A percentile compares a stretch with the other conserved stretches of the same genome.
Evolutionary conservation across 331 rosid genomes (phyloP).

Genomic region (Malus hybrid): DNA sequence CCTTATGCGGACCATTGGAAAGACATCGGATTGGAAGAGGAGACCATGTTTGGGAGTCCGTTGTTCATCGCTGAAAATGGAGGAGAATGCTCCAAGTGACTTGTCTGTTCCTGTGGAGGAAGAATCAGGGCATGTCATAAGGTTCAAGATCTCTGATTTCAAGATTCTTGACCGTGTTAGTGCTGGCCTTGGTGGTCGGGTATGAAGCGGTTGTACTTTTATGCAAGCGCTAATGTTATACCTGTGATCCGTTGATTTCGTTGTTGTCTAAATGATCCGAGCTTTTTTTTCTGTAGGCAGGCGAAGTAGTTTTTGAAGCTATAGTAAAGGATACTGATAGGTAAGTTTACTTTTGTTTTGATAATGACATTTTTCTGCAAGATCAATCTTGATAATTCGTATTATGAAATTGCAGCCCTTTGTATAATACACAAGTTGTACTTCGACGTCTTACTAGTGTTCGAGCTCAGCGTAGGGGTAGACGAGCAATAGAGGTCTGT

Average conservation of each 20-base stretch:
- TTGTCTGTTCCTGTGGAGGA: constrained; percentile 49
- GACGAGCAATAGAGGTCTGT: constrained; percentile 82
- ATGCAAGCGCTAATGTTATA: not conserved
- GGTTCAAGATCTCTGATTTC: constrained; percentile 79
- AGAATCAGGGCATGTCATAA: constrained; percentile 67
- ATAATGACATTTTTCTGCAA: constrained; percentile 5
- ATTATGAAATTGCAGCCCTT: constrained; percentile 55
- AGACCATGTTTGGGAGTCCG: constrained; percentile 25
- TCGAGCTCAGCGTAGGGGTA: constrained; percentile 94
- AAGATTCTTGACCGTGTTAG: constrained; percentile 56
- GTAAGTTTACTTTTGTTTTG: constrained; percentile 38
- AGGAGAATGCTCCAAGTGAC: constrained; percentile 25
- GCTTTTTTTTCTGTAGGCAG: constrained; percentile 58
- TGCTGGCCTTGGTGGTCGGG: constrained; percentile 91
- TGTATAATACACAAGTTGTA: constrained; percentile 67
- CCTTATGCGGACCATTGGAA: constrained; percentile 36
- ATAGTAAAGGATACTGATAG: constrained; percentile 55
- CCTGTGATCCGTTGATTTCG: constrained; percentile 1
- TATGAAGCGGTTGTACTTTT: constrained; percentile 28
- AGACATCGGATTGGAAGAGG: constrained; percentile 11
- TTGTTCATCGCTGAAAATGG: constrained; percentile 46
- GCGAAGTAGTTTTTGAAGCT: constrained; percentile 80
- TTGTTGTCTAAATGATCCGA: constrained; percentile 25
- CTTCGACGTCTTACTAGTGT: constrained; percentile 73
- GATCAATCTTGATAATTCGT: constrained; percentile 19